Base-by-base conservation (phyloP, 495 filamentous ascomycete species). In the Talaromyces proteolyticus region DNA sequence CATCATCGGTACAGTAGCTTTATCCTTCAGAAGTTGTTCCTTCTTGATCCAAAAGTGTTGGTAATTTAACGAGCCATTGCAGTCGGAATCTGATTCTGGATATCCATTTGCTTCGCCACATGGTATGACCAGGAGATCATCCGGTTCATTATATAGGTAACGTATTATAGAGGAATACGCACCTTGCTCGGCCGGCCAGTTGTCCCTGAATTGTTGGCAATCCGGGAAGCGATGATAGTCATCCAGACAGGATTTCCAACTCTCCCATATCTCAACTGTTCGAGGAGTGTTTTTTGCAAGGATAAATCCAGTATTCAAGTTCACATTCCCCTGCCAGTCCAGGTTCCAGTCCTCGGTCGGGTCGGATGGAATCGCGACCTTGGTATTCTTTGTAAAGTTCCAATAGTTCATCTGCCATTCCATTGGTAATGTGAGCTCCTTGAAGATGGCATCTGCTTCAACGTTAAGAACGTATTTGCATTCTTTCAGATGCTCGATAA, bases 401-500 rank as follows among this genome's bases (percentile, higher is more conserved):
- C 75, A 79, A 61, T 74, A 73, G 59, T 77, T 78, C n/a, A 79
- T 55, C 26, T 77, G 65, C 74, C 75, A 79, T 57, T 79, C 76
- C 24, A 78, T 50, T 3, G 76, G 74, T 6, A 79, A 50, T 39
- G 76, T 65, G 40, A 67, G 72, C 42, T 69, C 60, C 23, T 64
- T 57, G 47, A 76, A 70, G 53, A 78, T 65, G 55, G 62, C 67
- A 46, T 79, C 76, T 41, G 67, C 67, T 54, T 79, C 76, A 23
- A 76, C 47, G 65, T 71, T 74, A 49, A 78, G 60, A 29, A 78
- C 66, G 12, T 70, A 64, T 44, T 74, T 62, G 53, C 70, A 75
- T 18, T 66, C 38, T 42, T 66, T 60, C 22, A 77, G 62, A 1
- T 67, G 55, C 42, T 74, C 63, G 43, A 59, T 59, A 36, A 75